Evolutionary conservation across 352 stramenopile species (phyloP).

Genomic region (Globisporangium orthogonon): DNA sequence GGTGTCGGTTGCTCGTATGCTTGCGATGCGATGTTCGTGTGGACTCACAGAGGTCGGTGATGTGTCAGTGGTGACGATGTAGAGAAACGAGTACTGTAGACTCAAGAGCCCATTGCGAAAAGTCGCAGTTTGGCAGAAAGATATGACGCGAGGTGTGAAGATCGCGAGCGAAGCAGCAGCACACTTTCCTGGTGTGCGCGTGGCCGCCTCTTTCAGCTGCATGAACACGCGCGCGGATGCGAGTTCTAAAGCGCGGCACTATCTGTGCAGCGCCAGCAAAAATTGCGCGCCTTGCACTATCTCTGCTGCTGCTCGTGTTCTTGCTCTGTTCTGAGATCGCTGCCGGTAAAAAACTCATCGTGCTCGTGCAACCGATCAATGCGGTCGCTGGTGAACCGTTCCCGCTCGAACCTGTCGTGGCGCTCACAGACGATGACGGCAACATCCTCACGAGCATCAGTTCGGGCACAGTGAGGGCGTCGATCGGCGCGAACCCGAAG

Average conservation of each 20-base stretch:
- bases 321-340: constrained; percentile 4
- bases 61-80: background rate
- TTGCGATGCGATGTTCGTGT: background rate
- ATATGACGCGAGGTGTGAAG: background rate
- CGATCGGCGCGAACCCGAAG: constrained; percentile 45
- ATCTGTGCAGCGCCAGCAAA: background rate
- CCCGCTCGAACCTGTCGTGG: constrained; percentile 52
- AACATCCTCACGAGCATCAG: constrained; percentile 67
- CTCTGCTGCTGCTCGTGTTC: background rate
- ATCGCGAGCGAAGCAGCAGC: too few relatives aligned
- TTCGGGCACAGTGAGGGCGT: constrained; percentile 41
- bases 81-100: background rate
- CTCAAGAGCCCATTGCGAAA: background rate
- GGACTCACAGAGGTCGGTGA: background rate
- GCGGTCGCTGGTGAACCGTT: constrained; percentile 59
- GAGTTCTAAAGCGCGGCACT: background rate
- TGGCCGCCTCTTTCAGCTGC: background rate
- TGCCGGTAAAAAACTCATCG: constrained; percentile 34
- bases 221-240: background rate
- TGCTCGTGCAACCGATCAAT: constrained; percentile 62
- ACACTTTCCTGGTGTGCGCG: too few relatives aligned
- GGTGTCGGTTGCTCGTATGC: background rate
- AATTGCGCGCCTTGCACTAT: background rate
- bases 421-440: constrained; percentile 66
- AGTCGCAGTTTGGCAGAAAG: background rate